Percentiles rank a stretch among this genome's conserved stretches.
Conservation (phyloP, 257 asterid species). For the Solanum paucissectum region DNA sequence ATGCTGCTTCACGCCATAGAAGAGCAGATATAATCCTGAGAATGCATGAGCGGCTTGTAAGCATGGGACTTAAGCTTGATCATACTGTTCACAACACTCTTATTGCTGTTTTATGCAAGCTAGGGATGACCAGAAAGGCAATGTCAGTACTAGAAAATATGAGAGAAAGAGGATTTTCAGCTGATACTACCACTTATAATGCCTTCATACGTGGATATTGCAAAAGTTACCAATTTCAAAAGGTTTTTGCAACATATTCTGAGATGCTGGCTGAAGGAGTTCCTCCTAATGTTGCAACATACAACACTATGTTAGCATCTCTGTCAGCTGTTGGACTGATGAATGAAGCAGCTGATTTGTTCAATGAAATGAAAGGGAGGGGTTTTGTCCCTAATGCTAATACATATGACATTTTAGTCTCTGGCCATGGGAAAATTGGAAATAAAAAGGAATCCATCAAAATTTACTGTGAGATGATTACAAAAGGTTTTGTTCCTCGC, state of each 20-base stretch:
- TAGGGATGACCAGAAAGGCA: slow-evolving; percentile 80
- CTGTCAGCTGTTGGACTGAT: slow-evolving; percentile 40
- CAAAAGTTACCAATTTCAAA: slow-evolving; percentile 46
- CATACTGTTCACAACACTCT: slow-evolving; percentile 40
- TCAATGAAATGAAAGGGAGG: slow-evolving; percentile 45
- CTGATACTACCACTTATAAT: slow-evolving; percentile 65
- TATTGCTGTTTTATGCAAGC: slow-evolving; percentile 51
- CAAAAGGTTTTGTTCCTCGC: slow-evolving; percentile 69
- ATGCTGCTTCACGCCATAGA: slow-evolving; percentile 51
- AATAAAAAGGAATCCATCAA: slow-evolving; percentile 66
- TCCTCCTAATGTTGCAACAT: slow-evolving; percentile 59
- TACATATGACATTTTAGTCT: slow-evolving; percentile 59
- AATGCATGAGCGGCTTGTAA: slow-evolving; percentile 51
- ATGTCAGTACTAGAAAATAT: slow-evolving; percentile 43
- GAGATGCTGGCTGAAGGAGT: slow-evolving; percentile 57
- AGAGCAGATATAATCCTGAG: slow-evolving; percentile 47
- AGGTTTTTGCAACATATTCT: slow-evolving; percentile 44
- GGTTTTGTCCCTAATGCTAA: slow-evolving; percentile 49
- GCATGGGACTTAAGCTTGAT: slow-evolving; percentile 57
- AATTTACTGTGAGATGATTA: slow-evolving; percentile 86
- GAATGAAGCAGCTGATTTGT: slow-evolving; percentile 36
- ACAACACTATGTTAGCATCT: slow-evolving; percentile 63
- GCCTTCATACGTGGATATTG: slow-evolving; percentile 75
- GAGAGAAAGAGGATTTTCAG: slow-evolving; percentile 52
- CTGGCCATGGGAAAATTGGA: slow-evolving; percentile 65